Conservation (phyloP, 495 filamentous ascomycete genomes). For the Tuber melanosporum region DNA sequence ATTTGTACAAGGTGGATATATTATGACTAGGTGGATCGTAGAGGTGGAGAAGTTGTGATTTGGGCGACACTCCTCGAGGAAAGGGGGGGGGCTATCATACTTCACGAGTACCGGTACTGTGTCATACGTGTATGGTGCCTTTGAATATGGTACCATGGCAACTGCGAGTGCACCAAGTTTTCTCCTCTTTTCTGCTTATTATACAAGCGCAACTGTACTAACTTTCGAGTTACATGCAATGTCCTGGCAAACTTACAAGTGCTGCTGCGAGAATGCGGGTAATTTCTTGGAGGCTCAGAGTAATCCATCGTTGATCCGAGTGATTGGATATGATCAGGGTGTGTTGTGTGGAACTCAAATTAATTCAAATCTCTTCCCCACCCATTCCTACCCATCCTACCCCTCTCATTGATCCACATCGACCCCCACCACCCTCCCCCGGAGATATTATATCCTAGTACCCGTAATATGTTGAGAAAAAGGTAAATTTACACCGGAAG, state of each 20-base stretch:
- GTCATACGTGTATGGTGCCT: too few species aligned
- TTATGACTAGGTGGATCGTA: background rate
- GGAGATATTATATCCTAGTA: constrained; percentile 4
- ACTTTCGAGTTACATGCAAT: background rate
- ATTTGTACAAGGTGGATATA: background rate
- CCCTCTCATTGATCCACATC: background rate
- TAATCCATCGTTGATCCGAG: constrained; percentile 1
- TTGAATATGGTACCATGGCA: background rate
- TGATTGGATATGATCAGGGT: background rate
- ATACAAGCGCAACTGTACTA: background rate
- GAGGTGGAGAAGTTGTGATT: background rate
- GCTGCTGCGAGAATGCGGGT: background rate
- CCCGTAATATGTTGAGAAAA: background rate
- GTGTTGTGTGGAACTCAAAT: background rate
- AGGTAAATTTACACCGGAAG: constrained; percentile 4
- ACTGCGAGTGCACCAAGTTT: background rate
- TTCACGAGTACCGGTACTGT: too few species aligned
- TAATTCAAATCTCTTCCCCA: constrained; percentile 3
- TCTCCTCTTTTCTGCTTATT: background rate
- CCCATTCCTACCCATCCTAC: background rate
- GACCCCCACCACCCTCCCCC: background rate
- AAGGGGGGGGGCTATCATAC: too few species aligned
- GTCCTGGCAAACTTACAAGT: background rate
- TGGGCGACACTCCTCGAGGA: background rate
- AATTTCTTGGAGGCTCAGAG: background rate